A percentile compares a stretch with the other conserved stretches of the same genome.
phyloP scores from a whole-genome alignment of 306 rosid genomes.

The Casuarina equisetifolia region DNA sequence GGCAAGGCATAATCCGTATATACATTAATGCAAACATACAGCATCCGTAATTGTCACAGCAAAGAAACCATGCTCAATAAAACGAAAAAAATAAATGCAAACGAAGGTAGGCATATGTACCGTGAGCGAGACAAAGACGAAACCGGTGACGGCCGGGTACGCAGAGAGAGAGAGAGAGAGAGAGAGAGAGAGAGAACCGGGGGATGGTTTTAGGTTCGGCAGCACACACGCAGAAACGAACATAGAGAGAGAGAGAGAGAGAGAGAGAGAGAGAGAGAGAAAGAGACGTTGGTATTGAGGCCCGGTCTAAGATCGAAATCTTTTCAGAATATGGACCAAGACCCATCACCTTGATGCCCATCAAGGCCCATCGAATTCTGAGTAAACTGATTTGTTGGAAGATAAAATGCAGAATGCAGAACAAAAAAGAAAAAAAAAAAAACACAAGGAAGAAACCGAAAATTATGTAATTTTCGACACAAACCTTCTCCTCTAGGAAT shows the following conservation, averaged over 20 bases:
- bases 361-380: no score
- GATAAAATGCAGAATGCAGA: no score
- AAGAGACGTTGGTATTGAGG: neutral
- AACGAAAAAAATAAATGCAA: no score
- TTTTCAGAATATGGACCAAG: no score
- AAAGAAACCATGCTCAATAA: no score
- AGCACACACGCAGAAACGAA: neutral
- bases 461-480: no score
- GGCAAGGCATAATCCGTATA: neutral
- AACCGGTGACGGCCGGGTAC: neutral
- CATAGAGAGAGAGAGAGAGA: neutral
- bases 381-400: no score
- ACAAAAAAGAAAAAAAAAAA: no score
- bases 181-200: neutral
- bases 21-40: neutral
- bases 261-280: neutral
- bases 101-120: neutral
- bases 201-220: neutral
- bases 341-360: no score
- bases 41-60: no score
- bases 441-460: no score
- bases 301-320: neutral
- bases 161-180: neutral
- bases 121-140: neutral
- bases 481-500: no score